Base-by-base conservation (phyloP, 2,329 filamentous ascomycete species). In the Aspergillus hortae region DNA sequence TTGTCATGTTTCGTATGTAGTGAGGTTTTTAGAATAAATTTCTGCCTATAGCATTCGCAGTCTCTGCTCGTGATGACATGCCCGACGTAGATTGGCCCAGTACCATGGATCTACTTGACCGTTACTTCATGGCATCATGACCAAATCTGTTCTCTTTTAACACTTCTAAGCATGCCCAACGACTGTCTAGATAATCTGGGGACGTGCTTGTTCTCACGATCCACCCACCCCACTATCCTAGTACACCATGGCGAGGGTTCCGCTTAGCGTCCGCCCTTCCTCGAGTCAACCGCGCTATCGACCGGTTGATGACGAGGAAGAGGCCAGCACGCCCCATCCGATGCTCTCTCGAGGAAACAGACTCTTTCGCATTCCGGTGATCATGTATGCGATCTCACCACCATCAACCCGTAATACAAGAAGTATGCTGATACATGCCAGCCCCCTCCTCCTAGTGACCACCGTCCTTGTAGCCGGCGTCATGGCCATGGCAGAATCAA, bases 401-500 rank as follows among this genome's bases (percentile, higher is more conserved):
- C 4, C 6, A 5, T 46, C 15, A 23, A 10, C 6, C 9, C n/a
- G 3, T 4, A 15, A 19, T 9, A 14, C 7, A n/a, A 46, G 10
- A 17, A 33, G 15, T 4, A 6, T 3, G 32, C 44, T 46, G 15
- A 46, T 21, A 14, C 6, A 21, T 0, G n/a, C 11, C 30, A 52
- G 48, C 23, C 42, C 52, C n/a, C 17, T 45, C 6, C 33, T 55
- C 11, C 52, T 53, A 9, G 48, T 51, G 14, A 6, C 36, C 46
- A 54, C 55, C 23, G 15, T 57, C 17, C 47, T 58, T 5, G 30
- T 55, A 12, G 54, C 53, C 6, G 45, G 57, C n/a, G 6, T 44
- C 4, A 43, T 36, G 23, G 46, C 44, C 33, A 66, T 64, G 59
- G 48, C 54, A n/a, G 54, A 56, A 45, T 54, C 49, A 15, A 25